These are phyloP conservation scores for Castanea crenata DNA, from an alignment of 306 rosid species.

Conservation along the genomic window DNA sequence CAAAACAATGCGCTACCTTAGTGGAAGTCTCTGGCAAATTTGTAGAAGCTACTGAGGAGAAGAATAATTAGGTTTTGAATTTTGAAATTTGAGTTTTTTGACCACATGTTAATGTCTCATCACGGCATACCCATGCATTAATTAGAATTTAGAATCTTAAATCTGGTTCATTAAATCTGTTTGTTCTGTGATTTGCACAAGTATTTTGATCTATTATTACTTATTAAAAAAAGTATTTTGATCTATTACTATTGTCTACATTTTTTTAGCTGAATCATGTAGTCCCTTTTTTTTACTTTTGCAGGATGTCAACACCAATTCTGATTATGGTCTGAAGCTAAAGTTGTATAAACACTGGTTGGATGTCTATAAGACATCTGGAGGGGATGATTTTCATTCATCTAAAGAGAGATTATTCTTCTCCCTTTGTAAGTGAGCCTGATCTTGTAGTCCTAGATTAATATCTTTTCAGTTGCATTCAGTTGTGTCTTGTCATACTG, in stretches of 20 bases:
- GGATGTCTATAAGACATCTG: slow-evolving; percentile 68
- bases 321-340: slow-evolving; percentile 45
- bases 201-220: not conserved
- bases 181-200: not conserved
- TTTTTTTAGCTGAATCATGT: slow-evolving; percentile 1
- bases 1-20: not conserved
- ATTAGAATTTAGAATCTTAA: not conserved
- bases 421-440: slow-evolving; percentile 67
- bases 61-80: not conserved
- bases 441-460: slow-evolving; percentile 10
- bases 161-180: not conserved
- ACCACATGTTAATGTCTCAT: not conserved
- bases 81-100: not conserved
- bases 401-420: slow-evolving; percentile 62
- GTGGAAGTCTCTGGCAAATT: not conserved
- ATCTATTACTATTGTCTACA: not conserved
- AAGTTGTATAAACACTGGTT: slow-evolving; percentile 75
- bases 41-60: not conserved
- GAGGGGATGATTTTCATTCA: slow-evolving; percentile 57
- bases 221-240: too few species aligned
- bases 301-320: slow-evolving; percentile 50
- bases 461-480: slow-evolving; percentile 2
- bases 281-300: not conserved
- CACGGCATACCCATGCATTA: not conserved
- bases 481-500: slow-evolving; percentile 10